These are phyloP conservation scores for Fonsecaea multimorphosa DNA, from an alignment of 2,329 filamentous ascomycete species.

Conservation along the genomic window DNA sequence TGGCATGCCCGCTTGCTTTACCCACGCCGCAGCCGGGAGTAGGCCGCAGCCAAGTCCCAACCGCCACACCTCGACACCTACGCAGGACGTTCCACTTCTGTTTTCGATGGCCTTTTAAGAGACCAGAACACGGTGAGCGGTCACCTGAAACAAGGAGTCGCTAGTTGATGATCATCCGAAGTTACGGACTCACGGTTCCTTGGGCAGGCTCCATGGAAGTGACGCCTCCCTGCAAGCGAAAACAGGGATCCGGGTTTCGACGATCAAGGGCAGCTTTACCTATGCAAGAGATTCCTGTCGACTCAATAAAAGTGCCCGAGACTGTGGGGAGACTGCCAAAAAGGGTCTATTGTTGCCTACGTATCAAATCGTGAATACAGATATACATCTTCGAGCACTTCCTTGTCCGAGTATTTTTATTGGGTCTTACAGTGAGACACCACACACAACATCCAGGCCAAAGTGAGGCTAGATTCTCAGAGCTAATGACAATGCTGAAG, in stretches of 20 bases:
- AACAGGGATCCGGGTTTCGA: background rate
- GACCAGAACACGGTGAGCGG: too few relatives aligned
- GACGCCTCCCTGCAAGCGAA: background rate
- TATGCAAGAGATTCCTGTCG: background rate
- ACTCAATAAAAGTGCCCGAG: background rate
- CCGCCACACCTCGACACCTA: too few relatives aligned
- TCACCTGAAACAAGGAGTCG: background rate
- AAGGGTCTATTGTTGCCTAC: background rate
- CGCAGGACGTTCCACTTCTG: too few relatives aligned
- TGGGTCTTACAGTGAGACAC: background rate
- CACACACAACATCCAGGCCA: background rate
- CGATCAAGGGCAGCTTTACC: background rate
- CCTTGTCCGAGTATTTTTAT: background rate
- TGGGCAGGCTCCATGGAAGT: background rate
- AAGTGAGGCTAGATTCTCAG: background rate
- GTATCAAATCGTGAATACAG: too few relatives aligned
- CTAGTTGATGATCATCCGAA: background rate
- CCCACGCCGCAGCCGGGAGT: too few relatives aligned
- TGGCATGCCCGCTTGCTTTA: too few relatives aligned
- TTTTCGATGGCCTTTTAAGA: too few relatives aligned
- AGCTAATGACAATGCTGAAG: background rate
- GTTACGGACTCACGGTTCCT: background rate
- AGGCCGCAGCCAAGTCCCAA: too few relatives aligned
- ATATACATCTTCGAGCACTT: background rate
- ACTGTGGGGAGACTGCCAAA: background rate